phyloP scores from a whole-genome alignment of 2,329 filamentous ascomycete genomes.

The Parastagonospora avenae region DNA sequence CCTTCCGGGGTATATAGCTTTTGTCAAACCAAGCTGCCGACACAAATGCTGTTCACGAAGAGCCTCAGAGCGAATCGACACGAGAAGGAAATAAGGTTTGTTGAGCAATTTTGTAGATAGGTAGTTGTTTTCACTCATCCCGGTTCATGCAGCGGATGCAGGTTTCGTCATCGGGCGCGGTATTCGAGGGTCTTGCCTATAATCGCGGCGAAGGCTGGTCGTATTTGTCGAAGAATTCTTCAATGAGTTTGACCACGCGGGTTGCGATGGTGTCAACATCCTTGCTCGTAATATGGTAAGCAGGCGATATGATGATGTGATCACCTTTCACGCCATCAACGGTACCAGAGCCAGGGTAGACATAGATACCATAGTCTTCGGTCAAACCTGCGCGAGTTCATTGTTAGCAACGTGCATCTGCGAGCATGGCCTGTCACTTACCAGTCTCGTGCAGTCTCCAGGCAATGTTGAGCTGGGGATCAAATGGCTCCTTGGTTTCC shows the following conservation, averaged over 20 bases:
- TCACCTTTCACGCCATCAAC: slow-evolving; percentile 67
- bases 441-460: slow-evolving; percentile 59
- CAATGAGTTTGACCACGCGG: slow-evolving; percentile 57
- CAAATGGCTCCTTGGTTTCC: slow-evolving; percentile 59
- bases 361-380: slow-evolving; percentile 56
- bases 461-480: slow-evolving; percentile 52
- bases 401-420: not conserved
- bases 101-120: too few relatives aligned
- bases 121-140: too few relatives aligned
- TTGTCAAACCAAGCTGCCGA: not conserved
- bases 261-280: slow-evolving; percentile 64
- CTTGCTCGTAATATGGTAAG: slow-evolving; percentile 65
- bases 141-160: too few relatives aligned
- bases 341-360: slow-evolving; percentile 69
- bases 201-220: not conserved
- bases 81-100: not conserved
- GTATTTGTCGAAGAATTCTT: slow-evolving; percentile 50
- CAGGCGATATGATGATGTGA: slow-evolving; percentile 71
- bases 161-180: not conserved
- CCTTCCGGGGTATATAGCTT: not conserved
- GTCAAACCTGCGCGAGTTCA: slow-evolving; percentile 42
- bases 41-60: slow-evolving; percentile 5
- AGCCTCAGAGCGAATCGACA: not conserved
- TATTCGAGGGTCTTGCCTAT: not conserved
- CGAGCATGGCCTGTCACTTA: slow-evolving; percentile 13